Base-by-base conservation (phyloP, 225 moss, liverwort and hornwort species). In the Bryoerythrophyllum caledonicum region DNA sequence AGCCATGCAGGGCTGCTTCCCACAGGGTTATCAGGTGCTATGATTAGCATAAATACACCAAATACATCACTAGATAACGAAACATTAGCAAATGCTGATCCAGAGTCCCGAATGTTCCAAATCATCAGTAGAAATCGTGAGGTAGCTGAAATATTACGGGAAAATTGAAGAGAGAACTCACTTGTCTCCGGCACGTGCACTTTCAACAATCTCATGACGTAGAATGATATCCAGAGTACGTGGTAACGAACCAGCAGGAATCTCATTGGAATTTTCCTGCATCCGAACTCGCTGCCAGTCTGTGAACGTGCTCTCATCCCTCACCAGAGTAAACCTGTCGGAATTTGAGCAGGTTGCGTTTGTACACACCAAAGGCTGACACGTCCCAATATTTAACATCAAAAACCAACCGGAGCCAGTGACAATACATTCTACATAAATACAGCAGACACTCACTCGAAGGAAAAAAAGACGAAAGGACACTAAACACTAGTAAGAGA, bases 261-360 rank as follows among this genome's bases (percentile, higher is more conserved):
- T 95, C 78, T 99, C 99, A 71, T 89, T 83, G 1, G 95, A 99
- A 30, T 93, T 95, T 75, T 99, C 99, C 71, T 99, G 99, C 99
- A 95, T 95, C 70, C 93, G 81, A 17, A 99, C 95, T 84, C 91
- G 89, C 74, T 99, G 99, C 99, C 99, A 99, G 75, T 99, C 99
- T 52, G 86, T 84, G 78, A 99, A 99, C 78, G 85, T 92, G 83
- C 99, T 95, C 14, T 93, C 91, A 44, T 32, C 72, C 63, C 93
- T 88, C 65, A 85, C 53, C 35, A 99, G 83, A 26, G 84, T 79
- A 76, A 90, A 99, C 59, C 85, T 86, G 62, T 95, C 95, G 63
- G 77, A 25, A 70, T 99, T 99, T 69, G 77, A 63, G 79, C 95
- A 99, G 60, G 92, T 90, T 63, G 93, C 89, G 74, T 99, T 99